Evolutionary conservation across 2,329 filamentous ascomycete species (phyloP), one percentile per base, ranked within the genome.

Genomic region (Fusarium sp.): DNA sequence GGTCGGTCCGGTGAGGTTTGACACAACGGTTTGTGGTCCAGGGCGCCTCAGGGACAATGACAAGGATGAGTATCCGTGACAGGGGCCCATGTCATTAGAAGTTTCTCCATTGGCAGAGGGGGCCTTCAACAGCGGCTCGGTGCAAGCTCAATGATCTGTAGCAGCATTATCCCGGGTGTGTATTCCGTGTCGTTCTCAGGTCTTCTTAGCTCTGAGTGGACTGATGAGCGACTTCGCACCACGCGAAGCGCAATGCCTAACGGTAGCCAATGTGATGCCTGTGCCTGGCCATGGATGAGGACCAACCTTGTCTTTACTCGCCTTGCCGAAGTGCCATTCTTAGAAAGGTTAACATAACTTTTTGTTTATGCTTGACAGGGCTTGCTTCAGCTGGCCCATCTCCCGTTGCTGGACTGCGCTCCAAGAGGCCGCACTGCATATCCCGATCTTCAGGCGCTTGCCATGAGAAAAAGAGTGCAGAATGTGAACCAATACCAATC

Each of bases 331-430:
- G 57, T 31, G 28, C 50, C 60, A 61, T 65, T 62, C 61, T 67
- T 71, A 50, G 69, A 61, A 65, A 57, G 42, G 33, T 50, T 61
- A 57, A 51, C 56, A 62, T 69, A 63, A 72, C 36, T 68, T 56
- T 72, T 74, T 76, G 74, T 74, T 76, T 76, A 75, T 76, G 73
- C 72, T 69, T 67, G 68, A 61, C 71, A 56, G 66, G 65, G 72
- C 41, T 48, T 65, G 58, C 54, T 68, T 71, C 68, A 64, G 58
- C 57, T 71, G 51, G 31, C 53, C 60, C 65, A 58, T 67, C 61
- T 48, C 59, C 64, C 58, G 61, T 55, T 69, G 57, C 56, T 63
- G 48, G 44, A 38, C 62, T 61, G 36, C 55, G 24, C 47, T 60
- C 44, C 41, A 44, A 59, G 47, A 44, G 36, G 24, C 44, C 30